Evolutionary conservation across 441 rosid species (phyloP), one percentile per base, ranked within the genome.

Genomic region (Eutrema salsugineum): DNA sequence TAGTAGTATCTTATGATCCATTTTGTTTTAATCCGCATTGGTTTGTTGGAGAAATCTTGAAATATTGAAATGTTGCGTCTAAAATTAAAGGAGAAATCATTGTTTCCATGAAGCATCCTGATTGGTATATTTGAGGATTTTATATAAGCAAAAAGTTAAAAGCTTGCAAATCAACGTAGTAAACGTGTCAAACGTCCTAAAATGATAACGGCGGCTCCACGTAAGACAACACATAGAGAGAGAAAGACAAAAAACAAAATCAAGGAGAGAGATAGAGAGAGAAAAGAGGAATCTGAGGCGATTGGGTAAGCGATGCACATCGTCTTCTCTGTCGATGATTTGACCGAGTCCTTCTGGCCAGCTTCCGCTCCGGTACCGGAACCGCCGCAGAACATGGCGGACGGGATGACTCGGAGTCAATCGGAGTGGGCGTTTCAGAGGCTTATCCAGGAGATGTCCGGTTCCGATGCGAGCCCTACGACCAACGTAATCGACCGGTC

Each of bases 391-490:
- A 49, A 36, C 57, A 24, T 63, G 51, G 46, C 60, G 19, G 68
- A 58, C 0, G 79, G 84, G 54, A 83, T 89, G 83, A 76, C 71
- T 19, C 76, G 87, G 54, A 84, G 89, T 80, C 82, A 79, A 22
- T 89, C 97, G 43, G 94, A 89, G 67, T 91, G 97, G 97, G 89
- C 85, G 39, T 70, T 88, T 10, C 87, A 91, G 22, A 86, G 75
- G 68, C 67, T 91, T 65, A 81, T 91, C 9, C 79, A 78, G 44
- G 95, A 88, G 65, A 78, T 82, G 24, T 59, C 87, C 6, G 59
- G 22, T 60, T 70, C 79, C 44, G 76, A 63, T 42, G 35, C 38
- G 5, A 67, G 43, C 42, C 62, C 79, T 39, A 76, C 70, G 61
- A 43, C 83, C 30, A 66, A 78, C 72, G 71, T 47, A 35, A 50